phyloP scores from a whole-genome alignment of 306 rosid genomes.

The Fagus crenata region DNA sequence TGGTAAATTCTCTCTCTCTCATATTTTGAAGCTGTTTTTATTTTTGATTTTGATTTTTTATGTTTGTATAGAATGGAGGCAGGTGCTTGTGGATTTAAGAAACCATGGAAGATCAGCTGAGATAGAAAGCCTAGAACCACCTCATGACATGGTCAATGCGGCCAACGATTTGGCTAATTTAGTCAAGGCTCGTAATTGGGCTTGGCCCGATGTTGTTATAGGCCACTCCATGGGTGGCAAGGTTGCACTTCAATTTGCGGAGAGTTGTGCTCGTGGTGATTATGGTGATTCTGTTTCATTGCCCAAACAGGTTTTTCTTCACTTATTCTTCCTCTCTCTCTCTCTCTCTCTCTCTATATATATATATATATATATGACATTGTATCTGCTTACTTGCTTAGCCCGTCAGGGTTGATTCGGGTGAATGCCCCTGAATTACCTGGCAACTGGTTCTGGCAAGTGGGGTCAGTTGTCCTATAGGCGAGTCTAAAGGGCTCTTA shows the following conservation, averaged over 20 bases:
- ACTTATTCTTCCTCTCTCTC: too few species aligned
- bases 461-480: too few species aligned
- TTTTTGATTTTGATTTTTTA: background rate
- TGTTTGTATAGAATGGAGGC: slow-evolving; percentile 64
- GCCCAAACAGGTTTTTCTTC: slow-evolving; percentile 77
- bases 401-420: too few species aligned
- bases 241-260: slow-evolving; percentile 65
- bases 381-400: too few species aligned
- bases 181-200: slow-evolving; percentile 65
- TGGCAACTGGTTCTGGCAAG: too few species aligned
- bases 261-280: slow-evolving; percentile 64
- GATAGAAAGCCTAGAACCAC: slow-evolving; percentile 51
- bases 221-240: slow-evolving; percentile 97
- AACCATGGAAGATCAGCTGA: slow-evolving; percentile 81
- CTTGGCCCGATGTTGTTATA: slow-evolving; percentile 89
- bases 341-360: too few species aligned
- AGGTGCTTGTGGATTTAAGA: slow-evolving; percentile 82
- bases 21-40: background rate
- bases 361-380: too few species aligned
- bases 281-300: slow-evolving; percentile 56
- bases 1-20: slow-evolving; percentile 31
- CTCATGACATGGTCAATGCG: slow-evolving; percentile 65
- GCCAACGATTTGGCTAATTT: slow-evolving; percentile 83
- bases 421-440: too few species aligned
- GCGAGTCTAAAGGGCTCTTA: too few species aligned